Percentiles rank a stretch among this genome's conserved stretches.
These are phyloP conservation scores for Geotrichum macrosporum DNA, from an alignment of 1,139 yeast species.

Conservation along the genomic window DNA sequence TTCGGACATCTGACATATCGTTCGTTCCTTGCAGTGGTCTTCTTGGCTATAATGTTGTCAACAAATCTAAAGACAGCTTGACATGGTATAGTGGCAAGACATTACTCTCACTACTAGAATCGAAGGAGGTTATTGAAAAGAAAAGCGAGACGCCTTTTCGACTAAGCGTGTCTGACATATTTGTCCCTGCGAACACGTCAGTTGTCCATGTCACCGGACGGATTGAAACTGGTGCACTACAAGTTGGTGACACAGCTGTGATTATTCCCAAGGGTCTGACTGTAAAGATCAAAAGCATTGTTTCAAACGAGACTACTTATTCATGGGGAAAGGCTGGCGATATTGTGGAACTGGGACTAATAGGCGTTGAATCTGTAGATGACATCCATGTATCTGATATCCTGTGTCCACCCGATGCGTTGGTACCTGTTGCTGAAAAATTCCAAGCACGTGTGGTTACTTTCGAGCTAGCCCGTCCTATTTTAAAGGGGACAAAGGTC, in stretches of 20 bases:
- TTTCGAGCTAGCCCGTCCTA: slow-evolving; percentile 68
- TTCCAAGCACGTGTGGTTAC: slow-evolving; percentile 58
- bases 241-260: slow-evolving; percentile 66
- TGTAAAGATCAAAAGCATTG: slow-evolving; percentile 45
- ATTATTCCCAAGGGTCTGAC: slow-evolving; percentile 50
- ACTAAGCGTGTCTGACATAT: slow-evolving; percentile 43
- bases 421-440: slow-evolving; percentile 46
- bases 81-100: slow-evolving; percentile 68
- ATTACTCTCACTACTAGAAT: slow-evolving; percentile 51
- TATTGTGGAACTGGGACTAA: slow-evolving; percentile 56
- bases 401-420: slow-evolving; percentile 49
- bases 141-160: slow-evolving; percentile 38
- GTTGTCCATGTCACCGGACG: slow-evolving; percentile 59
- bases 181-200: slow-evolving; percentile 32
- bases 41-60: slow-evolving; percentile 73
- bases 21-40: slow-evolving; percentile 88
- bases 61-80: slow-evolving; percentile 35
- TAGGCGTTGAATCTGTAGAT: slow-evolving; percentile 46
- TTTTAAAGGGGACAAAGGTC: slow-evolving; percentile 78
- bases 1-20: slow-evolving; percentile 45
- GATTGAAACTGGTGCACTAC: slow-evolving; percentile 68
- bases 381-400: slow-evolving; percentile 72
- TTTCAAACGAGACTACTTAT: slow-evolving; percentile 33
- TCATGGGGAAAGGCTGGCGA: slow-evolving; percentile 66
- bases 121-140: slow-evolving; percentile 25